Percentiles rank a stretch among this genome's conserved stretches.
Evolutionary conservation across 2,329 filamentous ascomycete genomes (phyloP).

Genomic region (Monilinia fructicola): DNA sequence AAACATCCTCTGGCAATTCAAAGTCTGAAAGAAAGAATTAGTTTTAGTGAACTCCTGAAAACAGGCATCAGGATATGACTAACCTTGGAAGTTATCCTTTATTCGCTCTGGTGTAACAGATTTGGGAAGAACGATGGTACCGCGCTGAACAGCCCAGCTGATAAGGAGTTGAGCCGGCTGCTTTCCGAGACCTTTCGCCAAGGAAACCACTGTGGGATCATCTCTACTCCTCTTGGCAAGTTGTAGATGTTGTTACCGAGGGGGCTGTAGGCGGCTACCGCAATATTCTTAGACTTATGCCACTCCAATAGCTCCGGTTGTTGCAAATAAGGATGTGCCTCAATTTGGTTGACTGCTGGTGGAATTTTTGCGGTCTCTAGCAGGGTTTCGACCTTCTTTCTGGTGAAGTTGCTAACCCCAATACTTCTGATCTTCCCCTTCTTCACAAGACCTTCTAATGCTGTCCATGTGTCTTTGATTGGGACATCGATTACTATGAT

Average conservation of each 20-base stretch:
- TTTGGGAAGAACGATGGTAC: constrained; percentile 55
- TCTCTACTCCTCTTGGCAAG: constrained; percentile 49
- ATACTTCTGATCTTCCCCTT: constrained; percentile 48
- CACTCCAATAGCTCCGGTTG: constrained; percentile 57
- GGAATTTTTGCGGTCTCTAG: constrained; percentile 52
- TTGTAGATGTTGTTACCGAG: constrained; percentile 57
- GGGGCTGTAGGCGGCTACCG: constrained; percentile 64
- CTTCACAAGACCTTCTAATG: constrained; percentile 45
- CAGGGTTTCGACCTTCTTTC: constrained; percentile 46
- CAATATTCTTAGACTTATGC: constrained; percentile 57
- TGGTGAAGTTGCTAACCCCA: constrained; percentile 54
- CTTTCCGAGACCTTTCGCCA: constrained; percentile 53
- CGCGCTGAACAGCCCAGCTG: constrained; percentile 55
- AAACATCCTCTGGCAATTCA: constrained; percentile 42
- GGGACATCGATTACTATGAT: constrained; percentile 30
- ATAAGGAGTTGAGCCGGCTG: constrained; percentile 55
- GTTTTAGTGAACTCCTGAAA: not conserved
- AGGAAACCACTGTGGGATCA: constrained; percentile 50
- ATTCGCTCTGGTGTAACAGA: constrained; percentile 54
- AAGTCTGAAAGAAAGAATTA: constrained; percentile 40
- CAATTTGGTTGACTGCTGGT: constrained; percentile 67
- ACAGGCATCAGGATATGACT: constrained; percentile 11
- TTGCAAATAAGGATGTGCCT: constrained; percentile 68
- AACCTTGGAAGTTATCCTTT: constrained; percentile 46
- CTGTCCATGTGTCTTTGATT: constrained; percentile 43